Evolutionary conservation across 129 eudicot species (phyloP), one percentile per base, ranked within the genome.

Genomic region (Ambrosia trifida): DNA sequence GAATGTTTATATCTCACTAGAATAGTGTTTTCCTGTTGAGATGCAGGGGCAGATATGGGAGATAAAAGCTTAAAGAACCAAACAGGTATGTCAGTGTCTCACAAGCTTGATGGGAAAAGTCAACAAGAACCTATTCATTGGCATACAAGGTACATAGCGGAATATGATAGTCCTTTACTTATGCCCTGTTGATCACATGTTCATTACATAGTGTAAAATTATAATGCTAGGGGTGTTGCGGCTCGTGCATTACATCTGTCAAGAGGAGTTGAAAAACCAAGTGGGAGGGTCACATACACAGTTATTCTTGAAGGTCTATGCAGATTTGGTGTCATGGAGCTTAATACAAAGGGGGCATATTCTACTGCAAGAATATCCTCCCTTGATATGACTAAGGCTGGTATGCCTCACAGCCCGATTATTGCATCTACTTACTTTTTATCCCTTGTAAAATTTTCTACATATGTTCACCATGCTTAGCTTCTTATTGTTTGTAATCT

Each of bases 231-330:
- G 88, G 99, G 99, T 35, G 99, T 94, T 73, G 97, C 96, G 40
- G 99, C 99, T 72, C 96, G 99, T 59, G 99, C 99, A 46, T 88
- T 94, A 70, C 99, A 94, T 80, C 84, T 90, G 73, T 90, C 99
- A 13, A 85, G 99, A 81, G 99, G 99, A 80, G 99, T 94, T 73
- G 99, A 94, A 76, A 94, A 94, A 86, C 99, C 99, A 69, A 90
- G 99, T 81, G 99, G 99, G 69, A 85, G 96, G 83, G 99, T 94
- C 53, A 94, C 99, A 12, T 90, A 94, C 80, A 90, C 83, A 5
- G 99, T 94, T 79, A 96, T 94, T 70, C 99, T 94, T 74, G 99
- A 94, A 87, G 99, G 99, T 17, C 75, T 94, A 67, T 90, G 97
- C 83, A 86, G 99, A 81, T 94, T 94, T 80, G 86, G 75, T 66